Base-by-base conservation (phyloP, 2,329 filamentous ascomycete species). In the Diaporthe vaccinii region DNA sequence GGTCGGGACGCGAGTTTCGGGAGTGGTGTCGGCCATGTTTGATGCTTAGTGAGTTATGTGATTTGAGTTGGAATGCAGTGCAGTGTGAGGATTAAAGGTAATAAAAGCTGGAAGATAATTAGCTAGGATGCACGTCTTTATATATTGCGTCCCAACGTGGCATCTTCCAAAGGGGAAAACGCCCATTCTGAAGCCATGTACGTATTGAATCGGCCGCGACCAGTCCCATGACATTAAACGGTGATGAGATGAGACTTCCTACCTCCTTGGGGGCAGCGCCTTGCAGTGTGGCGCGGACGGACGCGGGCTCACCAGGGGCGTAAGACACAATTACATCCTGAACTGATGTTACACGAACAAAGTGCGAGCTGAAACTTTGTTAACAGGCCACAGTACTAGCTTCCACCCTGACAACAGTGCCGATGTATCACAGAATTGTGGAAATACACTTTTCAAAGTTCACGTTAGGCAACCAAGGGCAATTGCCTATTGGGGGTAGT, bases 171-270 rank as follows among this genome's bases (percentile, higher is more conserved):
- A 36, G 17, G 12, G 6, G 39, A 10, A 36, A 25, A 6, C 14
- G 25, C 22, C 31, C 14, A 39, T 10, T 31, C 22, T 36, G 20
- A 49, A 28, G n/a, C 7, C 14, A 41, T n/a, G 1, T 22, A 53
- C 20, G 39, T 53, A n/a, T 41, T 25, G 46, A 31, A 6, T 14
- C 22, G 46, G 31, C 65, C 46, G 34, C 65, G 6, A 39, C 22
- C 22, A 46, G n/a, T 25, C 46, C 41, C 22, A 49, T 55, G 46
- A 68, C 14, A 25, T 12, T 10, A 17, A 39, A 8, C n/a, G 8
- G 7, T 46, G 65, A 68, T 68, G 46, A 68, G 65, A 68, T 68
- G 46, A 68, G 65, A 68, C 34, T 10, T 39, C 22, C 65, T 53
- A 12, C 65, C 46, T 53, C 22, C 65, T 68, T 34, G 39, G 28